These are phyloP conservation scores for Penicillium sp. DNA, from an alignment of 2,329 filamentous ascomycete genomes.

Conservation along the genomic window DNA sequence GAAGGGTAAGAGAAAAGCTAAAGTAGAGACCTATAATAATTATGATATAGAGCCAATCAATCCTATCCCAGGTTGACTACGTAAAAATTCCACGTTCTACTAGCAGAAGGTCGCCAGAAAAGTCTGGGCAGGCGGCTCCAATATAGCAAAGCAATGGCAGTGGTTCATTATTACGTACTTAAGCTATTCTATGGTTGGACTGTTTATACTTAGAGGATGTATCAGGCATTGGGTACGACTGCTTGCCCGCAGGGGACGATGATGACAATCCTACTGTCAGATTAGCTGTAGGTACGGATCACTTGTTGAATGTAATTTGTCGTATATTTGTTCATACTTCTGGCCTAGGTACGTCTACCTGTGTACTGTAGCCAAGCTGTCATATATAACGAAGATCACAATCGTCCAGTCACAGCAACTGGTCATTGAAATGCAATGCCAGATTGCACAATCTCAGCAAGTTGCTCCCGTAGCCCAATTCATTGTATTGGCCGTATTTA, in stretches of 20 bases:
- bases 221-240: not conserved
- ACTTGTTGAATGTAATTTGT: not conserved
- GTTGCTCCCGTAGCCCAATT: not conserved
- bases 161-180: no score
- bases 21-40: no score
- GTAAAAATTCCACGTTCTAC: no score
- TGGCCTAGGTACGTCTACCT: conserved; percentile 1
- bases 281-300: no score
- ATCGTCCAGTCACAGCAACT: not conserved
- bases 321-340: conserved; percentile 9
- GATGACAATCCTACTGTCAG: not conserved
- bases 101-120: no score
- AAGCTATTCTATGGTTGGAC: no score
- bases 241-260: not conserved
- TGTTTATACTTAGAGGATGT: no score
- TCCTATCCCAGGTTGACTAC: no score
- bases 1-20: no score
- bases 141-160: no score
- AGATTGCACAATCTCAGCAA: not conserved
- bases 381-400: conserved; percentile 7
- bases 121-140: no score
- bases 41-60: no score
- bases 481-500: conserved; percentile 9
- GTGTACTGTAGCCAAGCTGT: conserved; percentile 4
- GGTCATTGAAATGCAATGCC: not conserved